Base-by-base conservation (phyloP, 441 rosid genomes). In the Populus hybrid region DNA sequence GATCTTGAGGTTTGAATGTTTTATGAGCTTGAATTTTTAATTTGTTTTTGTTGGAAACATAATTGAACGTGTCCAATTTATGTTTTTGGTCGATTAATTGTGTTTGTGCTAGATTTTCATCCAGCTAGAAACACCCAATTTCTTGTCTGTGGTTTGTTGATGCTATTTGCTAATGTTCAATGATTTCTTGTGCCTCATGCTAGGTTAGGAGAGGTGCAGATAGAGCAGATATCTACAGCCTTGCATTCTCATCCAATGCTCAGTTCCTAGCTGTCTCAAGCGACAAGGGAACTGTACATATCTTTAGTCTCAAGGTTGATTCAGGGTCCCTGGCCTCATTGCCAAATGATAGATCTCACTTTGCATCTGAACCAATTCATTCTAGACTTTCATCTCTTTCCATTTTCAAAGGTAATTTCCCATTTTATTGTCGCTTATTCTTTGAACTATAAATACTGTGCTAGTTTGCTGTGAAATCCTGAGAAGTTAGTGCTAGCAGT, bases 191-290 rank as follows among this genome's bases (percentile, higher is more conserved):
- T 14, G 61, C 2, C n/a, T 5, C 3, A 14, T 79, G 1, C 24
- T 26, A 92, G 98, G 89, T 91, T 20, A 90, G 96, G 84, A 88
- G 97, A 76, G 96, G 97, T 73, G 91, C 94, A 63, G 96, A 90
- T 26, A 86, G 90, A 85, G 97, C 96, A 28, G 93, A 92, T 70
- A 91, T 94, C 74, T 88, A 89, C 78, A 89, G 94, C 82, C 81
- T 94, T 76, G 93, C 94, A 30, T 90, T 94, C 84, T 94, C 93
- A 75, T 75, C 90, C 24, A 78, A 81, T 75, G 90, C 89, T 3
- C 88, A 87, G 70, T 92, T 96, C 94, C 83, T 90, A 70, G 92
- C 94, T 1, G 26, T 26, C 26, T 26, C 26, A 26, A 26, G 26
- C 26, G 26, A 26, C 26, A 26, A 26, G 26, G 26, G 97, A 67